Base-by-base conservation (phyloP, 23 red algal species). In the Chondrus crispus region DNA sequence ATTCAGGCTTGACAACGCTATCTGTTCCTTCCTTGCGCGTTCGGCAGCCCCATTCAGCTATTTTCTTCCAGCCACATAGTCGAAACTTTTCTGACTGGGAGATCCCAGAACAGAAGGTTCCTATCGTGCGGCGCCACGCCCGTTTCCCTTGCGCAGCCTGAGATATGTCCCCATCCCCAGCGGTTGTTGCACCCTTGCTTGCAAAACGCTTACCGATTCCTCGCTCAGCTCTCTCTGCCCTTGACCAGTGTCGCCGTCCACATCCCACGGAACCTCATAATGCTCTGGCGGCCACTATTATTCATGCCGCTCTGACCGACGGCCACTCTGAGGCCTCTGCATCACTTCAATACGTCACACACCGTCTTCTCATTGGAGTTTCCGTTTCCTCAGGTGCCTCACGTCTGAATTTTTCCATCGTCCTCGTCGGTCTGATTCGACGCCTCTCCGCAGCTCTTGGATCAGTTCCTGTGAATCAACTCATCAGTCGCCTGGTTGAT, bases 311-410 rank as follows among this genome's bases (percentile, higher is more conserved):
- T 7, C 60, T 66, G 18, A 32, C 60, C 60, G 60, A 66, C 0
- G 60, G 60, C 8, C 8, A 7, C 60, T 32, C 60, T 32, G 6
- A 9, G 26, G 35, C 60, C 8, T 32, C 60, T 6, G 60, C 60
- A 7, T 19, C 85, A 28, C 46, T 48, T 10, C 39, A 77, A 63
- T 89, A 89, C 77, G 85, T 89, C 33, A 46, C 62, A 2, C 45
- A 62, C 46, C 85, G 85, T 57, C 85, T 89, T 53, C 48, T 89
- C 14, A 89, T 51, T n/a, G 85, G 64, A 49, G 48, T 89, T n/a
- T 89, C 85, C 29, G 85, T 89, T 62, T 89, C 85, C 28, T 13
- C 26, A 8, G 68, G 48, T 40, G 44, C 64, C 19, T 48, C 72
- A 19, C 66, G 85, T 57, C 32, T 89, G 20, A 89, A 89, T 46